These are phyloP conservation scores for Aspergillus pseudoterreus DNA, from an alignment of 2,329 filamentous ascomycete genomes.

Conservation along the genomic window DNA sequence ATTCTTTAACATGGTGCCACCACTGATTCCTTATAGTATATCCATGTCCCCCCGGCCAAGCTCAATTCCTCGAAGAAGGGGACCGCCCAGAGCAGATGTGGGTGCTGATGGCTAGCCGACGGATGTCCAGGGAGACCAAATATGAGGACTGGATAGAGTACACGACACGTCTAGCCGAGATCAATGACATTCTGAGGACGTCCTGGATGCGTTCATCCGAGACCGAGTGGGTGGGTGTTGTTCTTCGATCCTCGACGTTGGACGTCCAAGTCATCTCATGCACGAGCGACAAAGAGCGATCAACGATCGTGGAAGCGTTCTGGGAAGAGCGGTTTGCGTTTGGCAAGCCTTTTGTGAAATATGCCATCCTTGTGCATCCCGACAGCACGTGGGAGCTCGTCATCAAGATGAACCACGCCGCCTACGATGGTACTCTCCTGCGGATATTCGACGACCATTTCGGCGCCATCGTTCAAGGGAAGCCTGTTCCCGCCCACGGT, in stretches of 20 bases:
- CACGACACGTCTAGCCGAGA: neutral
- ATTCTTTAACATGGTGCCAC: neutral
- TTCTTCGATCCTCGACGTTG: neutral
- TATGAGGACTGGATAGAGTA: neutral
- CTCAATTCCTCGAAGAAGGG: conserved; percentile 1
- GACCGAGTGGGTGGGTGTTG: neutral
- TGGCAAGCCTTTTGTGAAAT: conserved; percentile 6
- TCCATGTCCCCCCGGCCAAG: neutral
- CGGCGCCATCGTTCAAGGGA: neutral
- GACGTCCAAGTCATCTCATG: conserved; percentile 1
- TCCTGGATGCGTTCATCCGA: neutral
- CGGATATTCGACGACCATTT: conserved; percentile 5
- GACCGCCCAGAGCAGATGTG: neutral
- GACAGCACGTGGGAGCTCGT: conserved; percentile 2
- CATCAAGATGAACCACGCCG: conserved; percentile 4
- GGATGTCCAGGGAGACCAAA: neutral
- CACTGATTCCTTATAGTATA: neutral
- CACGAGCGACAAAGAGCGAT: neutral
- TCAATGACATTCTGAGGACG: conserved; percentile 4
- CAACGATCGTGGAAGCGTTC: neutral
- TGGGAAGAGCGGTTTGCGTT: conserved; percentile 1
- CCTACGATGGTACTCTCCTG: conserved; percentile 5
- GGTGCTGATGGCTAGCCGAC: neutral
- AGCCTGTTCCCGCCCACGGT: neutral
- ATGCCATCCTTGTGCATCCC: neutral